Base-by-base conservation (phyloP, 495 filamentous ascomycete genomes). In the Penicillium verhagenii region DNA sequence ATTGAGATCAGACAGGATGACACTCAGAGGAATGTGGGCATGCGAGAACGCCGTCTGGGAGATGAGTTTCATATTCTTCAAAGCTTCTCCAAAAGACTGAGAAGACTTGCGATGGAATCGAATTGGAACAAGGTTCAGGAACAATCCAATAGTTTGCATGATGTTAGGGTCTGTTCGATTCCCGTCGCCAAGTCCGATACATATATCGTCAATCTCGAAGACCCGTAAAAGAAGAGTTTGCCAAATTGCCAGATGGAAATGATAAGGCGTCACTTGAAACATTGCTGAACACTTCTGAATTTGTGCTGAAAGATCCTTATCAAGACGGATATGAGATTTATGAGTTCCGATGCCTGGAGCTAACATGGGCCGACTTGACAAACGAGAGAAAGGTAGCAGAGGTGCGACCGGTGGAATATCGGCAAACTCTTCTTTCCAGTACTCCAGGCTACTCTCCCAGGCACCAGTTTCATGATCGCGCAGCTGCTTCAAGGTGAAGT, bases 81-180 rank as follows among this genome's bases (percentile, higher is more conserved):
- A 11, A 2, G 37, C n/a, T 9, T 55, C 49, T 1, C 14, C 40
- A 24, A 69, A 69, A 0, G 24, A 52, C 19, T 61, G 46, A 13
- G 25, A 28, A 4, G 20, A 13, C 6, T 58, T 20, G 9, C n/a
- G 43, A 8, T 54, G 52, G 60, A 78, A 71, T 2, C 72, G 66
- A 1, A 83, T 28, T 0, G 80, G 65, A 0, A 83, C 61, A 3
- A 82, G 51, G 46, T 85, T 81, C 9, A 80, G 33, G 68, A 77
- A 48, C 21, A 68, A 50, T 13, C 82, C 74, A 14, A 82, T 61
- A n/a, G 35, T 73, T 1, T 57, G 24, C 18, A 20, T 18, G 10
- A 72, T 31, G 7, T 64, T 64, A 14, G 39, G 29, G 18, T 72
- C 59, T 0, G 66, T 57, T 5, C 78, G 68, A 51, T 74, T 74